A percentile compares a stretch with the other conserved stretches of the same genome.
Conservation (phyloP, 441 rosid species). For the Bruguiera hainesii region DNA sequence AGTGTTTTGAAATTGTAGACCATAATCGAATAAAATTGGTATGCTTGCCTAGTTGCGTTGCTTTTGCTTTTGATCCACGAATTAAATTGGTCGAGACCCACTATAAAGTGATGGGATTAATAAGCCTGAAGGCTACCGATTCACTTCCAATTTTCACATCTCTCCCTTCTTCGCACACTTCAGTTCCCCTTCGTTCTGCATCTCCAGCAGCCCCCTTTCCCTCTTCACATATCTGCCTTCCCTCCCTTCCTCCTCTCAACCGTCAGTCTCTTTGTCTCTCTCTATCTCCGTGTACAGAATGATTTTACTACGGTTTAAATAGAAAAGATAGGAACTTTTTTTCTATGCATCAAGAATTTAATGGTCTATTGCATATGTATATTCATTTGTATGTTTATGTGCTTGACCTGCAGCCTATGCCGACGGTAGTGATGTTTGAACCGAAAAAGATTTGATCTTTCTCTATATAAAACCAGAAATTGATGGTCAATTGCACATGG, state of each 20-base stretch:
- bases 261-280: constrained; percentile 16
- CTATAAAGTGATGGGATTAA: constrained; percentile 9
- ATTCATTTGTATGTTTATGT: too few relatives aligned
- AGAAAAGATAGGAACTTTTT: background rate
- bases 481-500: background rate
- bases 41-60: too few relatives aligned
- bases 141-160: background rate
- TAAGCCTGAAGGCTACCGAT: constrained; percentile 2
- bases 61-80: too few relatives aligned
- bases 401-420: too few relatives aligned
- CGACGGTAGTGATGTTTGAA: background rate
- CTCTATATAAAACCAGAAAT: background rate
- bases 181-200: background rate
- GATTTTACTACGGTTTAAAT: background rate
- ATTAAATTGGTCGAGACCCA: too few relatives aligned
- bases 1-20: too few relatives aligned
- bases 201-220: background rate
- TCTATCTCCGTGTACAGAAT: background rate
- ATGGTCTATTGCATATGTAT: background rate
- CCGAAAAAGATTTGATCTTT: background rate
- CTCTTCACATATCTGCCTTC: background rate
- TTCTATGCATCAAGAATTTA: background rate
- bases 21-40: too few relatives aligned
- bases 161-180: background rate
- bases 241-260: background rate